These are phyloP conservation scores for Amphibolis antarctica DNA, from an alignment of 106 monocot species.

Conservation along the genomic window DNA sequence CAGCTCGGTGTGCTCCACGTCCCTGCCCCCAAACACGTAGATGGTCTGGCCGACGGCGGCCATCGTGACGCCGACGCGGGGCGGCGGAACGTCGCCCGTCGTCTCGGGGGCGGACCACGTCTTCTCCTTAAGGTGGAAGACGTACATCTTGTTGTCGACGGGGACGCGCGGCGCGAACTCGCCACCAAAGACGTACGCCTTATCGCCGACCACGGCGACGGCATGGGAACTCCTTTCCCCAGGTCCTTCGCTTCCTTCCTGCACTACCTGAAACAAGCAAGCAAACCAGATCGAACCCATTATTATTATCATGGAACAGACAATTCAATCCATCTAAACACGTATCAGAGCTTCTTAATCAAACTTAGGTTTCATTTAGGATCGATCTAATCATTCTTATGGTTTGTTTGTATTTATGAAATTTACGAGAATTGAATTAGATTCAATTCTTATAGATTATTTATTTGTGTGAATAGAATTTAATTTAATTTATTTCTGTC, in stretches of 20 bases:
- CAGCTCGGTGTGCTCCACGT: slow-evolving; percentile 69
- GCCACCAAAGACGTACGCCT: slow-evolving; percentile 72
- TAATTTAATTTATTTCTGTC: too few species aligned
- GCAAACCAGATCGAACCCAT: too few species aligned
- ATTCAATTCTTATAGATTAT: too few species aligned
- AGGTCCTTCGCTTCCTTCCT: slow-evolving; percentile 57
- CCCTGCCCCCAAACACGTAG: slow-evolving; percentile 85
- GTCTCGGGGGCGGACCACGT: slow-evolving; percentile 46
- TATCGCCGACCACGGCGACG: slow-evolving; percentile 46
- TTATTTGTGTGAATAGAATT: too few species aligned
- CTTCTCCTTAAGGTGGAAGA: slow-evolving; percentile 46
- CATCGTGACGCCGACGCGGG: slow-evolving; percentile 87
- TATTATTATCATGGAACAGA: too few species aligned
- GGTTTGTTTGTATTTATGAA: too few species aligned
- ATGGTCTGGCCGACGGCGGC: slow-evolving; percentile 35
- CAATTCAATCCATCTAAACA: too few species aligned
- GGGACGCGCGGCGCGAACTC: slow-evolving; percentile 87
- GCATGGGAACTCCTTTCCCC: slow-evolving; percentile 91
- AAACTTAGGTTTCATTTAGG: too few species aligned
- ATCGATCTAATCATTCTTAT: too few species aligned
- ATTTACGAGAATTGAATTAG: too few species aligned
- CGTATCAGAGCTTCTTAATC: too few species aligned
- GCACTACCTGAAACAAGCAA: slow-evolving; percentile 30
- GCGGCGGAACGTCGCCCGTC: slow-evolving; percentile 52
- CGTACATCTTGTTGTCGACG: slow-evolving; percentile 75